Evolutionary conservation across 2,329 filamentous ascomycete genomes (phyloP).

Genomic region (Aspergillus fumigatiaffinis): DNA sequence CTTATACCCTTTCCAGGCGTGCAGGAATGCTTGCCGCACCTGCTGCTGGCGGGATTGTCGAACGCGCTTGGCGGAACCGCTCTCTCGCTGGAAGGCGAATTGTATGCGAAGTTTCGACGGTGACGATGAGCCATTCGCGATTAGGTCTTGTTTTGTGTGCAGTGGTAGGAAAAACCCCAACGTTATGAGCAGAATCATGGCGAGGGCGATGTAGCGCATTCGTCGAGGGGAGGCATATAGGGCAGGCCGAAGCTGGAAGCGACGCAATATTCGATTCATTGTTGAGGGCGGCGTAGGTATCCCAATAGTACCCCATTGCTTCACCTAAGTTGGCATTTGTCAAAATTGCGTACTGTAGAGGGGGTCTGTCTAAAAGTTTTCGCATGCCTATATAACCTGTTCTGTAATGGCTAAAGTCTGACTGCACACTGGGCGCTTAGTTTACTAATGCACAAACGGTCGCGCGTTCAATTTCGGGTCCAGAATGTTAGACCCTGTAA

Average conservation of each 20-base stretch:
- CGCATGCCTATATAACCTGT: too few relatives aligned
- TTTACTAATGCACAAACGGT: too few relatives aligned
- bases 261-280: neutral
- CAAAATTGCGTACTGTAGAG: too few relatives aligned
- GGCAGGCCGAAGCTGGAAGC: neutral
- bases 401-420: too few relatives aligned
- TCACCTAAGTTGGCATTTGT: too few relatives aligned
- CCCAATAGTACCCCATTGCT: too few relatives aligned
- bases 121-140: neutral
- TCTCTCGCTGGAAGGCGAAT: neutral
- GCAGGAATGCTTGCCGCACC: constrained; percentile 63
- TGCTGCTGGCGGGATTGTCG: neutral
- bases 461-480: too few relatives aligned
- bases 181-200: neutral
- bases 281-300: neutral
- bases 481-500: too few relatives aligned
- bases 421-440: too few relatives aligned
- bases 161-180: neutral
- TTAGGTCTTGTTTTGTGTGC: neutral
- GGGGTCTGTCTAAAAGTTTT: too few relatives aligned
- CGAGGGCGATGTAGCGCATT: neutral
- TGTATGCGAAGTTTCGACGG: neutral
- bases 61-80: neutral
- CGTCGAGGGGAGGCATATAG: neutral
- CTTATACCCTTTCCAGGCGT: constrained; percentile 76